These are phyloP conservation scores for Neodidymelliopsis sp. DNA, from an alignment of 2,329 filamentous ascomycete species.

Conservation along the genomic window DNA sequence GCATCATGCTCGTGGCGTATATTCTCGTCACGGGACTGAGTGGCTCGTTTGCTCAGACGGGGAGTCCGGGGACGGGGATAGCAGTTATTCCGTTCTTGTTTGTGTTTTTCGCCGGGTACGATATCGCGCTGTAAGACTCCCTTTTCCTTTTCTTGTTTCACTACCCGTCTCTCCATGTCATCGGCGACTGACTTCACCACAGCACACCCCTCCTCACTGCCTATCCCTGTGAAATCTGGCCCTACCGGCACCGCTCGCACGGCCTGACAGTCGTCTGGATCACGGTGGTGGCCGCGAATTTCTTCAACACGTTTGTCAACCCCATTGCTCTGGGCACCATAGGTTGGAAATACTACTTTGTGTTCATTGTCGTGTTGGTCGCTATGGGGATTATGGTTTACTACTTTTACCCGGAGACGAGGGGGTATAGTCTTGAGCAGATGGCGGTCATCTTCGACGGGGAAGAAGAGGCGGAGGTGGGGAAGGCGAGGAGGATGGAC, in stretches of 20 bases:
- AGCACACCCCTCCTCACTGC: constrained; percentile 60
- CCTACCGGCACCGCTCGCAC: constrained; percentile 55
- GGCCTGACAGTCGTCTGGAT: constrained; percentile 64
- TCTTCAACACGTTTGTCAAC: constrained; percentile 66
- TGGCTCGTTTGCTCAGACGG: constrained; percentile 53
- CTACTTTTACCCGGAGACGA: constrained; percentile 73
- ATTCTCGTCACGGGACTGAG: constrained; percentile 52
- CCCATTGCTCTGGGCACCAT: constrained; percentile 63
- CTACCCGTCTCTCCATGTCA: constrained; percentile 4
- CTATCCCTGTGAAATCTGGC: constrained; percentile 57
- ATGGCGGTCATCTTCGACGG: constrained; percentile 73
- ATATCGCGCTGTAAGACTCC: constrained; percentile 47
- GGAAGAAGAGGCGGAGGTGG: constrained; percentile 40
- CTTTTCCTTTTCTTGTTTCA: neutral
- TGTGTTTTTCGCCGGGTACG: constrained; percentile 23
- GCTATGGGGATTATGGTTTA: no score
- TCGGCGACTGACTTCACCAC: constrained; percentile 48
- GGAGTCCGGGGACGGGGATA: constrained; percentile 1
- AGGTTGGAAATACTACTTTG: no score
- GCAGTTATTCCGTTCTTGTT: constrained; percentile 24
- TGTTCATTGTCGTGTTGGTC: constrained; percentile 62
- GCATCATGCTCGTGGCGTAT: constrained; percentile 54
- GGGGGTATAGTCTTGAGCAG: constrained; percentile 72
- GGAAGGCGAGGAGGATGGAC: constrained; percentile 45
- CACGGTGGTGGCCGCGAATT: constrained; percentile 65